Evolutionary conservation across 2,329 filamentous ascomycete species (phyloP), one percentile per base, ranked within the genome.

Genomic region (Fusarium newnesense): DNA sequence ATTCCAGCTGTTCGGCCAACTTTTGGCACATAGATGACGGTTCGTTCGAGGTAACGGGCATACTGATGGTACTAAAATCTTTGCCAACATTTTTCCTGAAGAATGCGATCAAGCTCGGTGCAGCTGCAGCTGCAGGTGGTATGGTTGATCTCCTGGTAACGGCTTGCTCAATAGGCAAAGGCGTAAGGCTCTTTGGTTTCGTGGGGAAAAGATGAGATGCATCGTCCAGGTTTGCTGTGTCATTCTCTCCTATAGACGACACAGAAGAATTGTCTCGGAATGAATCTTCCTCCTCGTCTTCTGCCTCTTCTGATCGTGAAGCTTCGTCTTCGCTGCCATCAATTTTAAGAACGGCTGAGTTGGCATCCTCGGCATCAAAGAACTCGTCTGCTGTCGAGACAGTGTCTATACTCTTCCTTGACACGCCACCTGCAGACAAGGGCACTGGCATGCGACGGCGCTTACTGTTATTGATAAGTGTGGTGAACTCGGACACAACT

Each of bases 31-130:
- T 84, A 0, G 96, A 98, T 4, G 92, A 90, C 0, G 96, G 96
- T 80, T 99, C 96, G 81, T 99, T 99, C 30, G 96, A 92, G 9
- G 96, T 97, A 2, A 98, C 96, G 0, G 96, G 96, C 96, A 98
- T 98, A 53, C 94, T 95, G 74, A 99, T 97, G 6, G 95, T 97
- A 68, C 94, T 97, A 54, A 99, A 86, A 82, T 99, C 96, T 82
- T 99, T 99, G 79, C 96, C 96, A 15, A 98, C 96, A 76, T 99
- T 99, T 83, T 98, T 99, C 75, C 96, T 91, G 37, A 98, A 87
- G 81, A 98, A 97, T 1, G 94, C 94, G 74, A 99, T 97, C 60
- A 99, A 85, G 80, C 94, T 97, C 0, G 96, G 96, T 1, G 96
- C 96, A 64, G 91, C 85, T 19, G 95, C 91, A 34, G 92, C 94